A percentile compares a stretch with the other conserved stretches of the same genome.
phyloP scores from a whole-genome alignment of 257 asterid genomes.

The Lycium ferocissimum region DNA sequence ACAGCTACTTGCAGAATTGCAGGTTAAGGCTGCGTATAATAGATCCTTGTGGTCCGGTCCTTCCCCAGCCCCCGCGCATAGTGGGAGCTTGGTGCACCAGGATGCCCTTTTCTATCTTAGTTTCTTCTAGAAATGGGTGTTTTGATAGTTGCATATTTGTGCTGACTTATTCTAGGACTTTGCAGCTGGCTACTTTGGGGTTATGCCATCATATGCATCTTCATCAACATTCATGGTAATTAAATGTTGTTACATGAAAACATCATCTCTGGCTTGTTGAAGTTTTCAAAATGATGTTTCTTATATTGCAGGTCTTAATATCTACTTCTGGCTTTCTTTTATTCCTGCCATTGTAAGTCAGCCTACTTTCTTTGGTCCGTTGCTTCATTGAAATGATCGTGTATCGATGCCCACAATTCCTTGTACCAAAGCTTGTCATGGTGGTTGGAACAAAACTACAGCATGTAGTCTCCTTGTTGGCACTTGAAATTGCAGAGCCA shows the following conservation, averaged over 20 bases:
- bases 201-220: constrained; percentile 88
- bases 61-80: no score
- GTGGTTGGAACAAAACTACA: constrained; percentile 91
- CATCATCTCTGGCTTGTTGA: neutral
- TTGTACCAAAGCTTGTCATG: constrained; percentile 70
- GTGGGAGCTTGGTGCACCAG: no score
- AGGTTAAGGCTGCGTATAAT: no score
- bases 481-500: constrained; percentile 79
- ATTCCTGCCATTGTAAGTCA: constrained; percentile 82
- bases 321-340: constrained; percentile 90
- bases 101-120: neutral
- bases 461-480: constrained; percentile 83
- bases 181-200: constrained; percentile 96
- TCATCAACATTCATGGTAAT: constrained; percentile 85
- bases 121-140: neutral
- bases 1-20: no score
- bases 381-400: neutral
- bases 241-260: neutral
- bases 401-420: constrained; percentile 34
- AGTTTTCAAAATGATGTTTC: neutral
- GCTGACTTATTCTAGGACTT: constrained; percentile 17
- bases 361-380: neutral
- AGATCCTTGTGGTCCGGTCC: no score
- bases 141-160: constrained; percentile 17
- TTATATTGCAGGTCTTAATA: constrained; percentile 74